These are phyloP conservation scores for Volvox reticuliferus DNA, from an alignment of 139 green algal genomes.

Conservation along the genomic window DNA sequence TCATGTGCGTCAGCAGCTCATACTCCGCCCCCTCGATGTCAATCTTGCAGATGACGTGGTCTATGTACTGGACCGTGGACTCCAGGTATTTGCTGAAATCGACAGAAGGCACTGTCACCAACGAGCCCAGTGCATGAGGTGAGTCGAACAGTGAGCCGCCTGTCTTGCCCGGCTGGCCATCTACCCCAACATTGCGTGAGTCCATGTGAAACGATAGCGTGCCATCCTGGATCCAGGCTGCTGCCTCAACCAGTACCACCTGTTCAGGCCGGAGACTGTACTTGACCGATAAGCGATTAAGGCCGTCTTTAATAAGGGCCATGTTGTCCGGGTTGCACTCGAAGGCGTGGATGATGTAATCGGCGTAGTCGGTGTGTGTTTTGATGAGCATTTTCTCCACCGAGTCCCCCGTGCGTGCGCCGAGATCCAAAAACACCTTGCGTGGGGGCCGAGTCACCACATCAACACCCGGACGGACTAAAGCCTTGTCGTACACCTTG, in stretches of 20 bases:
- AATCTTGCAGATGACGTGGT: slow-evolving; percentile 18
- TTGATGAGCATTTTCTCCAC: neutral
- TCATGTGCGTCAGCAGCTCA: neutral
- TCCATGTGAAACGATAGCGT: no score
- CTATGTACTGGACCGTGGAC: neutral
- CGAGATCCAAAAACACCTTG: neutral
- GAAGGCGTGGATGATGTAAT: neutral
- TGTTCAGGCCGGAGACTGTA: no score
- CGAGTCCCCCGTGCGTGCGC: neutral
- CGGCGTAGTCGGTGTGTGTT: neutral
- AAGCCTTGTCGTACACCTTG: neutral
- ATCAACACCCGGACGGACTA: no score
- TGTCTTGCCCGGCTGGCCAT: no score
- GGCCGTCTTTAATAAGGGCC: no score
- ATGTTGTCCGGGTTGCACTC: neutral
- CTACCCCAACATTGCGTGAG: no score
- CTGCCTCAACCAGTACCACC: no score
- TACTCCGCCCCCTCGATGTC: neutral
- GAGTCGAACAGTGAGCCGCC: no score
- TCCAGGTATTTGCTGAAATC: neutral
- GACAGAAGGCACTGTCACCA: neutral
- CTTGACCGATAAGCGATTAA: no score
- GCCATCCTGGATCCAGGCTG: no score
- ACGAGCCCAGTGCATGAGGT: no score
- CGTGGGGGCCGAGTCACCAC: no score